Evolutionary conservation across 2,329 filamentous ascomycete species (phyloP).

Genomic region (Rhexocercosporidium sp.): DNA sequence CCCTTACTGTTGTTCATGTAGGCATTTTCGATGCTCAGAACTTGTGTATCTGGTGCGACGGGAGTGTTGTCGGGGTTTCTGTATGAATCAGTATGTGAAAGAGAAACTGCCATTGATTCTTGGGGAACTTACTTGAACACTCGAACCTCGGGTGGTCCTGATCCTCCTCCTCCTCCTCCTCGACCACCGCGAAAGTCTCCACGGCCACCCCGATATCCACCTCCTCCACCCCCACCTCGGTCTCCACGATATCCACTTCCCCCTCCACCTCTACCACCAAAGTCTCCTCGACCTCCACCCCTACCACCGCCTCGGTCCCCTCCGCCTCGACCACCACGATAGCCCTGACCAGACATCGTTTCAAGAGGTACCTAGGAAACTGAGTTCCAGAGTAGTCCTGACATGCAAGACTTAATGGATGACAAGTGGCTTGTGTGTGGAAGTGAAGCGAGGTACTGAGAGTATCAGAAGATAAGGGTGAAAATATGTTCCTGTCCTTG

Average conservation of each 20-base stretch:
- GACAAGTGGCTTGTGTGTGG: not conserved
- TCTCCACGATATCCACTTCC: constrained; percentile 38
- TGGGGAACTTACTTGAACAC: constrained; percentile 36
- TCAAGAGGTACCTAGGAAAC: not conserved
- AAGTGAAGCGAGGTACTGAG: not conserved
- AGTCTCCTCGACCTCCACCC: constrained; percentile 27
- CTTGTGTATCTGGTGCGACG: constrained; percentile 31
- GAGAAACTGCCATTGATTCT: constrained; percentile 12
- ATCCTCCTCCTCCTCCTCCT: constrained; percentile 35
- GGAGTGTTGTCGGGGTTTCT: constrained; percentile 34
- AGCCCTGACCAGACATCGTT: constrained; percentile 16
- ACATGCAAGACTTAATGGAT: not conserved
- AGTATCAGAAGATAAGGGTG: not conserved
- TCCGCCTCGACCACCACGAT: constrained; percentile 17
- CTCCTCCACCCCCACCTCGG: constrained; percentile 40
- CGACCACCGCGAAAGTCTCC: constrained; percentile 35
- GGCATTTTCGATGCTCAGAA: constrained; percentile 39
- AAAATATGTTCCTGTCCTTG: not conserved
- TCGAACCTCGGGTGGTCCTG: constrained; percentile 14
- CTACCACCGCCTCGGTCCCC: constrained; percentile 29
- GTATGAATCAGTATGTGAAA: constrained; percentile 8
- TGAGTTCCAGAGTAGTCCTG: not conserved
- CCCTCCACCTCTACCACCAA: constrained; percentile 40
- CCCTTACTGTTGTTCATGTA: constrained; percentile 36
- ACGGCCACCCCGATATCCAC: constrained; percentile 33